Base-by-base conservation (phyloP, 2,329 filamentous ascomycete species). In the Colletotrichum limetticola region DNA sequence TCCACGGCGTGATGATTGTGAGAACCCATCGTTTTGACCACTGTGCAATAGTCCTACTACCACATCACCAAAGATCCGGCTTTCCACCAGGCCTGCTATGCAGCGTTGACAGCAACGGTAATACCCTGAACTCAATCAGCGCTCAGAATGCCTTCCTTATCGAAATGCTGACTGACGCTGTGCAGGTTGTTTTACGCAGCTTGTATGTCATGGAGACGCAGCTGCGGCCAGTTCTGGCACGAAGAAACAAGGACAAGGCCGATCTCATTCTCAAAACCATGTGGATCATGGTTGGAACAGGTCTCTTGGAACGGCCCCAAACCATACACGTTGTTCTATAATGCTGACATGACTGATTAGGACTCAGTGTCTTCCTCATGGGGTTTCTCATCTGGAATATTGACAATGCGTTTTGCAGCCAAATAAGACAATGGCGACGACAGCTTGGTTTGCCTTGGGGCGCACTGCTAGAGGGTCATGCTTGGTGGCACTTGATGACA, bases 71-170 rank as follows among this genome's bases (percentile, higher is more conserved):
- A 95, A 79, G 92, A 97, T 75, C 94, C 95, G 0, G 86, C 90
- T 1, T 97, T 97, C 81, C 95, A 97, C 82, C 94, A 97, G 80
- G 91, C 91, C 74, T 92, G 92, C 5, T 97, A 95, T 77, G 93
- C 91, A 1, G 79, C 93, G 4, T 84, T 97, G 56, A 97, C 94
- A 0, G 87, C 88, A 5, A 85, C 91, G 55, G 73, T 74, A 28
- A 55, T 8, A 19, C 4, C 5, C 3, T 5, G 30, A 19, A 7
- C 46, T 14, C 19, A 42, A 32, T 16, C 7, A 30, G 5, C 5
- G n/a, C 32, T n/a, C 9, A 8, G 4, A 26, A 26, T 19, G 19
- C 1, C 24, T 53, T 37, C 2, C n/a, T 53, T 37, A 22, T 37
- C 30, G 30, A 30, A 12, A 55, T 37, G 35, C 16, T n/a, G 8